Base-by-base conservation (phyloP, 1,284 basidiomycete species). In the Leccinum angustisporum region DNA sequence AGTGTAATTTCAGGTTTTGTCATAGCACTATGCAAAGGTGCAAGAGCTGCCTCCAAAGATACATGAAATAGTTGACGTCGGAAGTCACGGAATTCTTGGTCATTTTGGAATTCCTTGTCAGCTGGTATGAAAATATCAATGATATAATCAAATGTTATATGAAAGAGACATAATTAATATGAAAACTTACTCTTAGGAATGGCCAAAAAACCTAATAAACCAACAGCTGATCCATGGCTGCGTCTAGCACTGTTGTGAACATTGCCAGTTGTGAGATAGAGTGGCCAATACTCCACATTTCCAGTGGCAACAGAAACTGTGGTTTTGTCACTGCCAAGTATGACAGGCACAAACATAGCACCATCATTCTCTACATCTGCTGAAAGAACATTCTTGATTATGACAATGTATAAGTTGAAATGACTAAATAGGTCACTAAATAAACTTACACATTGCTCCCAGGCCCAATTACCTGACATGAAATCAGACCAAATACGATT, bases 271-370 rank as follows among this genome's bases (percentile, higher is more conserved):
- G 18, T 11, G 5, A 54, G 6, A 52, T 52, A 52, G 3, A 54
- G 10, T 34, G 52, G 52, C 9, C 13, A 54, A 8, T 54, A 54
- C 31, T 62, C 14, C 1, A 56, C 38, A 1, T 65, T 31, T 1
- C 63, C 57, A 3, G 63, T 65, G 2, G 27, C 18, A 0, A 65
- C 52, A 21, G 57, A 57, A 1, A 66, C 30, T 0, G 55, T 65
- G 0, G 43, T 65, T 11, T 65, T 65, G 25, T 65, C 30, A 9
- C 63, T 62, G 6, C 54, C 63, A 1, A 65, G 40, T 1, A 65
- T 34, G 1, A 65, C 6, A 0, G 27, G 63, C 1, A 65, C 33
- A 3, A 65, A 62, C 27, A 52, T 52, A 5, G 51, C 51, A 9
- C 27, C 51, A 31, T 52, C 9, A 31, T 52, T 52, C 14, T 51